Evolutionary conservation across 306 rosid genomes (phyloP), one percentile per base, ranked within the genome.

Genomic region (Betula pendula): DNA sequence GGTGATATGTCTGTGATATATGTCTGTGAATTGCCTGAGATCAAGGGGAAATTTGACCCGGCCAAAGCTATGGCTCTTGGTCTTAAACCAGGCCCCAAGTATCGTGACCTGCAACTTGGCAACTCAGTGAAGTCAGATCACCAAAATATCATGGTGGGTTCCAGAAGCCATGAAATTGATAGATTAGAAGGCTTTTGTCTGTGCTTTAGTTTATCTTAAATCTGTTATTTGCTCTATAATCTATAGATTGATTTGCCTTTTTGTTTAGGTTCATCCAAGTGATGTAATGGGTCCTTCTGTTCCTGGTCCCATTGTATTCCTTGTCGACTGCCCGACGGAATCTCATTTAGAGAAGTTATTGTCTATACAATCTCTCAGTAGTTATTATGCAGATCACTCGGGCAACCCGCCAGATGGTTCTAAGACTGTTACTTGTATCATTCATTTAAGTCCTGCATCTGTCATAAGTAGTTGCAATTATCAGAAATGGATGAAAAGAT

Each of bases 221-320:
- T 69, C 71, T 82, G 50, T 43, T 78, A 59, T 51, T 48, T 49
- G 75, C 71, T 81, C n/a, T 76, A 58, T 75, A 69, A 74, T 71
- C 47, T 43, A 40, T 15, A 53, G 52, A 22, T 72, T 79, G 78
- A 75, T 62, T 77, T 76, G 40, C 40, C 74, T 38, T 48, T 70
- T 44, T 53, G 4, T 63, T 83, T 85, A 95, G 98, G 89, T 95
- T 84, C 87, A 88, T 84, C 97, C 98, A 83, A 85, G 92, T 83
- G 98, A 95, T 88, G 97, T 95, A 73, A 68, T 95, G 89, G 97
- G 74, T 58, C 93, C 97, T 67, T 92, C 98, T 29, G 81, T 86
- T 83, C 97, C 98, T 66, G 98, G 98, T 76, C 98, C 98, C 48
- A 70, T 89, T 81, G 98, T 95, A 66, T 82, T 95, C n/a, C 88